A percentile compares a stretch with the other conserved stretches of the same genome.
Conservation (phyloP, 108 stramenopile species). For the Hondaea fermentalgiana region DNA sequence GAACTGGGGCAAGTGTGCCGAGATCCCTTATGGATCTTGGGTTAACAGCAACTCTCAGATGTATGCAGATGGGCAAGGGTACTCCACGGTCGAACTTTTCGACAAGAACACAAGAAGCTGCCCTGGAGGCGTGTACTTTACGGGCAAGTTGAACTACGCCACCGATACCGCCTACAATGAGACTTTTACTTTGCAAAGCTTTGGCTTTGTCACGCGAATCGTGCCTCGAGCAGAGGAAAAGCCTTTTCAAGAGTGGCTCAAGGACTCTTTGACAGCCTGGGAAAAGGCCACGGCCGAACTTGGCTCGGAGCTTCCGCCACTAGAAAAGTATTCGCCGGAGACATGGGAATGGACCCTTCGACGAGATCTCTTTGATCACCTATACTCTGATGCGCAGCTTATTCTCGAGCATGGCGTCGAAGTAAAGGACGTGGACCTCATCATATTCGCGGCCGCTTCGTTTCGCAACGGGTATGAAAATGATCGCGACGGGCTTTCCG, state of each 20-base stretch:
- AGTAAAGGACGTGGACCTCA: neutral
- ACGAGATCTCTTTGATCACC: slow-evolving; percentile 47
- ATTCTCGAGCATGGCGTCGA: slow-evolving; percentile 42
- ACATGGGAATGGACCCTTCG: slow-evolving; percentile 58
- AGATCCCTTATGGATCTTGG: slow-evolving; percentile 33
- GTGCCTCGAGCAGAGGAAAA: neutral
- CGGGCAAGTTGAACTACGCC: slow-evolving; percentile 47
- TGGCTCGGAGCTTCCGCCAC: slow-evolving; percentile 17
- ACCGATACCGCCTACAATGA: slow-evolving; percentile 34
- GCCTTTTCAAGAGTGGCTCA: neutral
- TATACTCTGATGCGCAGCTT: slow-evolving; percentile 42
- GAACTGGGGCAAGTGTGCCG: slow-evolving; percentile 38
- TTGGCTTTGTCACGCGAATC: slow-evolving; percentile 47
- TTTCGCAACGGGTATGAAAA: slow-evolving; percentile 30
- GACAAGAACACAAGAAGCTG: slow-evolving; percentile 39
- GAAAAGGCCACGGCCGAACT: neutral
- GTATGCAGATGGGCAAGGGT: slow-evolving; percentile 13
- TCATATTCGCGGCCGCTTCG: slow-evolving; percentile 27
- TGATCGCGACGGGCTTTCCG: neutral
- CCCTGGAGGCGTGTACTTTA: slow-evolving; percentile 47
- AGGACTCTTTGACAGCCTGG: slow-evolving; percentile 23
- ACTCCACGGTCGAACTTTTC: slow-evolving; percentile 54
- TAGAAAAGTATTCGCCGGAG: slow-evolving; percentile 23
- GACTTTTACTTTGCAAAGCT: slow-evolving; percentile 51
- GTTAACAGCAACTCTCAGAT: neutral